Percentiles rank a stretch among this genome's conserved stretches.
phyloP scores from a whole-genome alignment of 1,139 yeast species.

The Kazachstania sp. region DNA sequence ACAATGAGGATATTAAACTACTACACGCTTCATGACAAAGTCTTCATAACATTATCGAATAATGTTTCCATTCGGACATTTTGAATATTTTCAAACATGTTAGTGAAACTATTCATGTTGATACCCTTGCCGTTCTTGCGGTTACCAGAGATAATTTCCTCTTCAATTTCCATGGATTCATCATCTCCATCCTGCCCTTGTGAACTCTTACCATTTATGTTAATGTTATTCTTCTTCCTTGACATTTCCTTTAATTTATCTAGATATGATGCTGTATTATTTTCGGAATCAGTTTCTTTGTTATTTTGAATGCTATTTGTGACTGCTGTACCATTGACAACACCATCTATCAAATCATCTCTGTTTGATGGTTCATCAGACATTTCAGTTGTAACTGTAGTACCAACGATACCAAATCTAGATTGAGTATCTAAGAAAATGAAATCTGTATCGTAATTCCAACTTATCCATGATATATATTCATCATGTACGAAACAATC shows the following conservation, averaged over 20 bases:
- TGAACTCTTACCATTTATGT: not conserved
- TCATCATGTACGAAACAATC: constrained; percentile 41
- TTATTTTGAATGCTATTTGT: not conserved
- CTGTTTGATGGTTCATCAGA: constrained; percentile 30
- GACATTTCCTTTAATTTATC: constrained; percentile 11
- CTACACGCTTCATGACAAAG: constrained; percentile 15
- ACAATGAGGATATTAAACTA: no score
- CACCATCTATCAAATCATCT: constrained; percentile 31
- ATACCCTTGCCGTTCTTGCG: constrained; percentile 32
- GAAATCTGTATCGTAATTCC: constrained; percentile 39
- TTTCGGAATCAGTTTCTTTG: not conserved
- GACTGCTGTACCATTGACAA: constrained; percentile 15
- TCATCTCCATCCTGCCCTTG: constrained; percentile 13
- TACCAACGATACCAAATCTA: constrained; percentile 31
- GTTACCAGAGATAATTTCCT: constrained; percentile 33
- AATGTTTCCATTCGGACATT: constrained; percentile 61
- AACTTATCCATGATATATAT: constrained; percentile 53
- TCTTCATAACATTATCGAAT: constrained; percentile 69
- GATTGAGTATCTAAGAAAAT: constrained; percentile 33
- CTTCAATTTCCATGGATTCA: constrained; percentile 14
- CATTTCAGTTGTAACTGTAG: constrained; percentile 28
- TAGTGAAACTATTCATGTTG: constrained; percentile 58
- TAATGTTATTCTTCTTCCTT: constrained; percentile 3
- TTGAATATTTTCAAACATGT: constrained; percentile 64
- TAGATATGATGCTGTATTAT: constrained; percentile 3